Evolutionary conservation across 139 green algal species (phyloP), one percentile per base, ranked within the genome.

Genomic region (Chlamydomonas sphaeroides): DNA sequence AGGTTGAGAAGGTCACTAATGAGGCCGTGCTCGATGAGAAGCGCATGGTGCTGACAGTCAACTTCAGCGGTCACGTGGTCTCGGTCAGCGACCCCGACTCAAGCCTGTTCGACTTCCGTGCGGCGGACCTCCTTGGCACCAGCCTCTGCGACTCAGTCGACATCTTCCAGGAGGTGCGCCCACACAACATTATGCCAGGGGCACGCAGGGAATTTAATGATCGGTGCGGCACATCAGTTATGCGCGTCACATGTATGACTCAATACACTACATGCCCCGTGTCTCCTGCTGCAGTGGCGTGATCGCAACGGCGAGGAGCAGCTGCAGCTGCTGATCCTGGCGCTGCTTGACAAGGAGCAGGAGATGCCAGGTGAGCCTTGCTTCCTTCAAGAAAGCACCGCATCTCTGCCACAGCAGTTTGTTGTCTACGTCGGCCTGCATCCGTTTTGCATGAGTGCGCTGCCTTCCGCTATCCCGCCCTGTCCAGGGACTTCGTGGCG

Each of bases 301-400:
- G 51, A 83, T 35, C 48, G 65, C 20, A 62, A 39, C 3, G 82
- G 72, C 23, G 59, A 65, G 26, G 36, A 4, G 17, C 62, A 82
- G 23, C 41, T 87, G 83, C 65, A 84, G 74, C 38, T 87, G 51
- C 56, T 87, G 53, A 33, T 87, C 74, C 56, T 87, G 56, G 65
- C 83, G 28, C 75, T 87, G 51, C 66, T 87, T 25, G 66, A 87
- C 6, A 79, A 84, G 21, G 83, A 87, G 41, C 74, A 79, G 21
- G 74, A 71, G 23, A 73, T 78, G 74, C 83, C 83, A 45, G 82
- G 82, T 87, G 61, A 26, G 80, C n/a, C n/a, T n/a, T n/a, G n/a
- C n/a, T n/a, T n/a, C n/a, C n/a, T n/a, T 68, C 11, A 53, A 53
- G 11, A 53, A 53, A 53, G 45, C 11, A 14, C n/a, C n/a, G n/a